phyloP scores from a whole-genome alignment of 2,329 filamentous ascomycete genomes.

The Pseudogymnoascus sp. region DNA sequence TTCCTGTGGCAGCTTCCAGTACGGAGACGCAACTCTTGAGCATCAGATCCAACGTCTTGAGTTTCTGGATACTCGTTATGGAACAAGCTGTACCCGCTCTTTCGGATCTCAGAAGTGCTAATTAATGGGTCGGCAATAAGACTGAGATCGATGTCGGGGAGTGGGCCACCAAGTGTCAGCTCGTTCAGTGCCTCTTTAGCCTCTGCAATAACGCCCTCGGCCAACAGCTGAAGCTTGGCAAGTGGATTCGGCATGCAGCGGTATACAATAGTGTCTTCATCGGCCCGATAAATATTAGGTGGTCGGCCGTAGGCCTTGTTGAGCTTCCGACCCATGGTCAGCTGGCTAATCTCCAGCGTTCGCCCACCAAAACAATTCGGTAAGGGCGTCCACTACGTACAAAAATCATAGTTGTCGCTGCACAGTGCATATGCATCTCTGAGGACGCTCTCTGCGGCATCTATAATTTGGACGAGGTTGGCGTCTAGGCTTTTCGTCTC shows the following conservation, averaged over 20 bases:
- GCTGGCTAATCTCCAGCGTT: background rate
- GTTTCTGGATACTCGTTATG: background rate
- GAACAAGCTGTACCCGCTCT: background rate
- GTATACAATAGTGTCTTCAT: slow-evolving; percentile 43
- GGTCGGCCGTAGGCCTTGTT: background rate
- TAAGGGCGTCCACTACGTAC: background rate
- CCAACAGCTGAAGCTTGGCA: background rate
- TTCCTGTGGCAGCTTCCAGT: background rate
- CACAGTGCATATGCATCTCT: slow-evolving; percentile 11
- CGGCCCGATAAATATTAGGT: background rate
- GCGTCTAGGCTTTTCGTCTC: background rate
- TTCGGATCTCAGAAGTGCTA: background rate
- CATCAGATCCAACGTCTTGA: background rate
- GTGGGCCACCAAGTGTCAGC: background rate
- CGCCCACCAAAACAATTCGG: background rate
- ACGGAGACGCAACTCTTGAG: background rate
- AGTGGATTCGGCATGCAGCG: slow-evolving; percentile 27
- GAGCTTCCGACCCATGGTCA: background rate
- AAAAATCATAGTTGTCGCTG: slow-evolving; percentile 9
- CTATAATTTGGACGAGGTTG: slow-evolving; percentile 11
- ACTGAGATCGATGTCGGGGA: background rate
- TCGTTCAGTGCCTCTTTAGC: background rate
- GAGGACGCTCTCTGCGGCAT: slow-evolving; percentile 9
- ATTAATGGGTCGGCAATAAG: background rate
- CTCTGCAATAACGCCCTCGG: background rate